A percentile compares a stretch with the other conserved stretches of the same genome.
Conservation (phyloP, 2,329 filamentous ascomycete genomes). For the Pezicula rhizophila region DNA sequence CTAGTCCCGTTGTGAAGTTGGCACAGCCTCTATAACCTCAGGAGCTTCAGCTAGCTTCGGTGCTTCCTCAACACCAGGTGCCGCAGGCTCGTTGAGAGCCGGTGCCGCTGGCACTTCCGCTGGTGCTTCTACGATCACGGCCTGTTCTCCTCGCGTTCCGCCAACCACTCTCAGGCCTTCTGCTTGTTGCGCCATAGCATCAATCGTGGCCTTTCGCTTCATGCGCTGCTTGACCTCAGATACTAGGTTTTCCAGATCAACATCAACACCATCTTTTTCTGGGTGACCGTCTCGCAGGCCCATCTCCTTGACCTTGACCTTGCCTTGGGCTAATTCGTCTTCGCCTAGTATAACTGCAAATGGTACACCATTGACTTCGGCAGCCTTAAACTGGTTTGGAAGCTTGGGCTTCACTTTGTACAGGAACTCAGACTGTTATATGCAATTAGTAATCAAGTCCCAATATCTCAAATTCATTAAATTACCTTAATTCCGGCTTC, state of each 20-base stretch:
- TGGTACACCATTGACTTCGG: constrained; percentile 72
- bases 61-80: constrained; percentile 15
- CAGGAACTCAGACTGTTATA: constrained; percentile 65
- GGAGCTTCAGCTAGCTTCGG: constrained; percentile 13
- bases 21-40: constrained; percentile 17
- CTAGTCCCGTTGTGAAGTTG: constrained; percentile 13
- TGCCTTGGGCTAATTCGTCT: constrained; percentile 76
- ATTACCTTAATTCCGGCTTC: constrained; percentile 75
- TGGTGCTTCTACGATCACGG: constrained; percentile 6
- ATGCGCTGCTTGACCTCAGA: constrained; percentile 54
- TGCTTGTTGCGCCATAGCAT: constrained; percentile 20
- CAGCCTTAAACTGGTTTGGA: constrained; percentile 83
- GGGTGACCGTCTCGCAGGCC: constrained; percentile 75
- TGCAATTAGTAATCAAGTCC: constrained; percentile 3
- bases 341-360: constrained; percentile 87
- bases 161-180: constrained; percentile 25
- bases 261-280: constrained; percentile 80
- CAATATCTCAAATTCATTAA: background rate
- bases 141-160: constrained; percentile 20
- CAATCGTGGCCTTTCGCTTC: constrained; percentile 26
- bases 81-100: constrained; percentile 10
- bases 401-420: constrained; percentile 91
- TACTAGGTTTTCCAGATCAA: constrained; percentile 58
- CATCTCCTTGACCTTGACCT: constrained; percentile 84
- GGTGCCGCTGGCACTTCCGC: background rate